These are phyloP conservation scores for Coemansia sp. DNA, from an alignment of 192 early-diverging fungal species.

Conservation along the genomic window DNA sequence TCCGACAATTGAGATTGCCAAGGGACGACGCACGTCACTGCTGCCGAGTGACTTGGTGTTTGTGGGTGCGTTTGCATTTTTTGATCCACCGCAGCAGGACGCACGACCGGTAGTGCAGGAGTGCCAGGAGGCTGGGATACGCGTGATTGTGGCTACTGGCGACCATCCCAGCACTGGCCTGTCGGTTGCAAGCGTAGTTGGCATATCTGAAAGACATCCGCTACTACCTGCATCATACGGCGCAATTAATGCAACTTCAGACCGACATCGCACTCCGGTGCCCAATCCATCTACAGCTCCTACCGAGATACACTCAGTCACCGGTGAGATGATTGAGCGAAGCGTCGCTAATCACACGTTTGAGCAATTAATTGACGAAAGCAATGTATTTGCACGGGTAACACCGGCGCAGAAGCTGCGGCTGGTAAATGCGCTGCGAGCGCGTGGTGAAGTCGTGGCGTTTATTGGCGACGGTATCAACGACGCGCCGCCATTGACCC, in stretches of 20 bases:
- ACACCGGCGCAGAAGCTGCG: constrained; percentile 43
- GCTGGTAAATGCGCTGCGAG: constrained; percentile 38
- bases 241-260: neutral
- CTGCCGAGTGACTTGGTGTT: constrained; percentile 36
- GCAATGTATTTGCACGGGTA: constrained; percentile 47
- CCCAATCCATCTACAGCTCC: neutral
- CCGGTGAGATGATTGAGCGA: constrained; percentile 47
- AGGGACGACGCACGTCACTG: neutral
- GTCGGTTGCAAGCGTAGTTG: constrained; percentile 42
- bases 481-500: constrained; percentile 82
- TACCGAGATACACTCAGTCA: constrained; percentile 35
- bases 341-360: constrained; percentile 25
- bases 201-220: constrained; percentile 22
- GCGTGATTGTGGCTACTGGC: constrained; percentile 47
- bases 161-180: constrained; percentile 47
- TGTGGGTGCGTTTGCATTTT: constrained; percentile 50
- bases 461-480: constrained; percentile 83
- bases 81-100: constrained; percentile 47
- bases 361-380: constrained; percentile 33
- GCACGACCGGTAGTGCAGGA: constrained; percentile 35
- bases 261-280: neutral
- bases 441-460: constrained; percentile 42
- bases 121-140: constrained; percentile 49
- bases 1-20: constrained; percentile 6
- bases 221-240: neutral